A percentile compares a stretch with the other conserved stretches of the same genome.
Conservation (phyloP, 495 filamentous ascomycete species). For the Lentithecium fluviatile region DNA sequence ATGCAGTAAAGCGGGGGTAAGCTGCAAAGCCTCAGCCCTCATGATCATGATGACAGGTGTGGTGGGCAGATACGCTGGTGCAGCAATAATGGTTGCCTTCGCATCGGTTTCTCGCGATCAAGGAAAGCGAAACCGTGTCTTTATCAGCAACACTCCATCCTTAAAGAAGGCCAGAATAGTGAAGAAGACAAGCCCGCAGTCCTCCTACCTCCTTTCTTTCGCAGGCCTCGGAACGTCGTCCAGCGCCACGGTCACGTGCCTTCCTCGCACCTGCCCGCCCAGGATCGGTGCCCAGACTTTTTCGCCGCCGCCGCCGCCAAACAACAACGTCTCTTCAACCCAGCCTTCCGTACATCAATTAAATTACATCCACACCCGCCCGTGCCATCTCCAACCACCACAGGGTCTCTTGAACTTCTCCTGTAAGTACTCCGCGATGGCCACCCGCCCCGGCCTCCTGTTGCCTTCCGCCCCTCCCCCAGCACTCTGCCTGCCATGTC, state of each 20-base stretch:
- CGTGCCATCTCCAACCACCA: conserved; percentile 24
- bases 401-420: conserved; percentile 23
- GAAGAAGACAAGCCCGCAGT: neutral
- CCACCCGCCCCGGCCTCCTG: neutral
- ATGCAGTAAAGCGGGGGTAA: no score
- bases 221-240: neutral
- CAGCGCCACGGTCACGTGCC: conserved; percentile 23
- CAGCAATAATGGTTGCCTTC: conserved; percentile 11
- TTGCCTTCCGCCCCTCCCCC: conserved; percentile 1
- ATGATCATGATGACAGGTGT: no score
- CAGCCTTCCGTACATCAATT: conserved; percentile 35
- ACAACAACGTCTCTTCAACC: conserved; percentile 33
- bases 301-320: conserved; percentile 31
- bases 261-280: neutral
- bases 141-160: neutral
- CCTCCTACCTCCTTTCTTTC: neutral
- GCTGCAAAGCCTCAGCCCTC: no score
- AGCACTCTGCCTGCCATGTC: conserved; percentile 11
- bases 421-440: conserved; percentile 22
- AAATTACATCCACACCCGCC: conserved; percentile 30
- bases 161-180: neutral
- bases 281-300: conserved; percentile 31
- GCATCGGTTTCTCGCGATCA: neutral
- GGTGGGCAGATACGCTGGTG: neutral
- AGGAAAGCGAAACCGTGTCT: conserved; percentile 11